Base-by-base conservation (phyloP, 441 rosid species). In the Gossypium trilobum region DNA sequence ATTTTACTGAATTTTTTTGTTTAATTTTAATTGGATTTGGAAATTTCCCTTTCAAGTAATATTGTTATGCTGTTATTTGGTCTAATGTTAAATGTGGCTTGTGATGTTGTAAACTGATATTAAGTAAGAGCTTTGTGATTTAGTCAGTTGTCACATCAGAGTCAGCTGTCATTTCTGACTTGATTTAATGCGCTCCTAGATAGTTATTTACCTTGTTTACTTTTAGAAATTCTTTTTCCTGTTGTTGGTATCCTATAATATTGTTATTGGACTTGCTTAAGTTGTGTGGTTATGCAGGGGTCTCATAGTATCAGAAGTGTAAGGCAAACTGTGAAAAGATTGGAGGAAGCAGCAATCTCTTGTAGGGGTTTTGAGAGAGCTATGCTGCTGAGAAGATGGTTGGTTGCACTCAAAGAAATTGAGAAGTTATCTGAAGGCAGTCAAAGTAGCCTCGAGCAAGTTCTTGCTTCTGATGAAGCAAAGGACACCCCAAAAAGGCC, bases 271-370 rank as follows among this genome's bases (percentile, higher is more conserved):
- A 70, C 36, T 73, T 70, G 54, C 59, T 77, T 59, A 19, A 44
- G 57, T 73, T 78, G 73, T 3, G 13, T 74, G 39, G 29, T 3
- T 20, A 9, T 82, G 77, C 78, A 95, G 98, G 90, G 87, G 33
- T 76, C 74, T 68, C 86, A 91, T 59, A 87, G 64, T 75, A 64
- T 83, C 72, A 85, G 75, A 83, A 95, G 97, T 68, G 89, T 74
- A 44, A 87, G 80, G 82, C 91, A 87, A 73, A 92, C 98, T 13
- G 82, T 90, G 57, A 91, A 78, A 87, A 85, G 98, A 78, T 75
- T 95, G 80, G 98, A 95, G 83, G 96, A 92, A 77, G 91, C 91
- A 58, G 95, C 98, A 5, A 80, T 91, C 29, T 82, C 91, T 33
- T 87, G 87, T 73, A 84, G 90, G 73, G 98, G 97, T 10, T 83